Evolutionary conservation across 179 eudicot genomes (phyloP).

Genomic region (Kewa caespitosa): DNA sequence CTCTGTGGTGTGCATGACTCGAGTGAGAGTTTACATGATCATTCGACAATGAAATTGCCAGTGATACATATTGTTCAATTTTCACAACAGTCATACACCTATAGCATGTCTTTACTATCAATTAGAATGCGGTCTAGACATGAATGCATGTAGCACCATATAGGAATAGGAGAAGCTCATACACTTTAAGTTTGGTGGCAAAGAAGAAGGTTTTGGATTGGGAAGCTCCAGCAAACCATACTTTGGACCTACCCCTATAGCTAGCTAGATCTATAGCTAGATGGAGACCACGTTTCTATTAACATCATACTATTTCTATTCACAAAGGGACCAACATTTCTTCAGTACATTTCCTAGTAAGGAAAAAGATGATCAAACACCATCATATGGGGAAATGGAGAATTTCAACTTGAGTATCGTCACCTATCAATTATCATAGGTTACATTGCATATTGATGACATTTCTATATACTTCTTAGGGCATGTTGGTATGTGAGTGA

Average conservation of each 20-base stretch:
- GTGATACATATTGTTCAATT: too few relatives aligned
- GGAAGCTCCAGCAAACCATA: background rate
- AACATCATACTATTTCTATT: background rate
- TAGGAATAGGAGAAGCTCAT: too few relatives aligned
- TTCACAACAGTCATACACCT: too few relatives aligned
- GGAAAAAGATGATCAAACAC: background rate
- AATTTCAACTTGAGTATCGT: background rate
- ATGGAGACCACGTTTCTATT: conserved; percentile 1
- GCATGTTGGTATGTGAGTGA: background rate
- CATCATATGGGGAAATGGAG: background rate
- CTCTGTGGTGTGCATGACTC: too few relatives aligned
- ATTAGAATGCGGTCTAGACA: too few relatives aligned
- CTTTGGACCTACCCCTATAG: background rate
- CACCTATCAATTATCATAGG: background rate
- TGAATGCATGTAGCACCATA: too few relatives aligned
- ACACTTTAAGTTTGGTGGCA: background rate
- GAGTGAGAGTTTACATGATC: too few relatives aligned
- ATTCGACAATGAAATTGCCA: too few relatives aligned
- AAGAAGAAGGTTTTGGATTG: background rate
- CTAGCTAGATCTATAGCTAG: background rate
- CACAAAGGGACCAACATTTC: background rate
- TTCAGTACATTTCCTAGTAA: background rate
- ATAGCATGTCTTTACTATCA: too few relatives aligned
- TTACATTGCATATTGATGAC: background rate
- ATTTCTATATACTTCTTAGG: background rate